Conservation (phyloP, 768 basidiomycete species). For the Lenzites betulinus region DNA sequence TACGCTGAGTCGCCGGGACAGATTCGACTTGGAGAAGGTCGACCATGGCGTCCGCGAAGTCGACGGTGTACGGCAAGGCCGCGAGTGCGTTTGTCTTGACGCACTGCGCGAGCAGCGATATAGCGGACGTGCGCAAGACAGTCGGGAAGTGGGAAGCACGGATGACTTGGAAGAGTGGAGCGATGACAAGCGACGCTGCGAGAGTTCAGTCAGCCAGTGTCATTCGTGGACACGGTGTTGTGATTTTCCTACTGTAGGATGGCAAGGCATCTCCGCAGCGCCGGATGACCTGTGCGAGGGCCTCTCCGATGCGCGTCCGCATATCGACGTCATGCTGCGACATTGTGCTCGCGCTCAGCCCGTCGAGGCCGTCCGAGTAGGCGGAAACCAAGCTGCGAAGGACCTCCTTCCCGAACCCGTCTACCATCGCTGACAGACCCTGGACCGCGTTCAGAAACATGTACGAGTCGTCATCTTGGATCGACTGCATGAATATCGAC, state of each 20-base stretch:
- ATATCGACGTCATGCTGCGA: constrained; percentile 71
- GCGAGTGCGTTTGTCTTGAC: constrained; percentile 64
- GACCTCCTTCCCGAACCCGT: constrained; percentile 74
- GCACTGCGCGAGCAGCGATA: constrained; percentile 75
- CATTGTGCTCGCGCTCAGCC: constrained; percentile 46
- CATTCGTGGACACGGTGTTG: not conserved
- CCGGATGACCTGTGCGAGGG: constrained; percentile 74
- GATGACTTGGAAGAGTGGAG: constrained; percentile 66
- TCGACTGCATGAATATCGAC: constrained; percentile 80
- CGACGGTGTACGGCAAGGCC: constrained; percentile 59
- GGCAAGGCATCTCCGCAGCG: constrained; percentile 70
- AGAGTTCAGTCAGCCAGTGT: not conserved
- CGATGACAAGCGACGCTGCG: constrained; percentile 70
- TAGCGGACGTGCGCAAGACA: constrained; percentile 65
- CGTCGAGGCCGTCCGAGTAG: constrained; percentile 59
- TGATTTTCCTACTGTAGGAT: constrained; percentile 53
- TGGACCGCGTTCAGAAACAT: constrained; percentile 92
- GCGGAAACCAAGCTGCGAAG: constrained; percentile 63
- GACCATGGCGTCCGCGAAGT: constrained; percentile 67
- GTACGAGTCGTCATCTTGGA: constrained; percentile 95
- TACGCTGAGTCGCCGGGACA: constrained; percentile 31
- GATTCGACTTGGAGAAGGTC: constrained; percentile 76
- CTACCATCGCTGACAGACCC: constrained; percentile 85
- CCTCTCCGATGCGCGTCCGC: constrained; percentile 81
- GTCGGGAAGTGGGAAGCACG: constrained; percentile 65